Evolutionary conservation across 169 alveolate species (phyloP).

Genomic region (Ichthyophthirius multifiliis): DNA sequence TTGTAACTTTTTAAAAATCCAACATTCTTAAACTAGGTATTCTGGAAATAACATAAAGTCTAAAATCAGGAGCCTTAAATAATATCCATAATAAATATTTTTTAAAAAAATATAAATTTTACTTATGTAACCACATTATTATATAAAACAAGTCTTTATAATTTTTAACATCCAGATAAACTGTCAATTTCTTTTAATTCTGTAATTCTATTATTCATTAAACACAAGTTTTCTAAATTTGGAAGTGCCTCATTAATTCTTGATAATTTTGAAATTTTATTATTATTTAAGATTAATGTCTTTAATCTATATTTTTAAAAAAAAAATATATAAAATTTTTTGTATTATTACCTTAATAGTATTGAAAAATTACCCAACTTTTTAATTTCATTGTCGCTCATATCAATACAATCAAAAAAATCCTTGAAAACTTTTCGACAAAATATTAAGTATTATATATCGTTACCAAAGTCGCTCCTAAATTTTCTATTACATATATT

Average conservation of each 20-base stretch:
- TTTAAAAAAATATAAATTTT: neutral
- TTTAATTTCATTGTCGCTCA: constrained; percentile 68
- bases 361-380: constrained; percentile 46
- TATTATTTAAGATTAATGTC: constrained; percentile 48
- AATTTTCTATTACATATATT: constrained; percentile 58
- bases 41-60: constrained; percentile 65
- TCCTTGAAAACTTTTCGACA: constrained; percentile 31
- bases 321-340: neutral
- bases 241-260: constrained; percentile 42
- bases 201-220: constrained; percentile 66
- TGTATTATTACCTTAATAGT: constrained; percentile 23
- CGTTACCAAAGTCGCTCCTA: constrained; percentile 50
- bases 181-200: constrained; percentile 48
- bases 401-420: constrained; percentile 59
- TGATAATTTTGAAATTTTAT: constrained; percentile 43
- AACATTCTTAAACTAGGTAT: constrained; percentile 68
- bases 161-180: constrained; percentile 12
- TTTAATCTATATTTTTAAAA: constrained; percentile 17
- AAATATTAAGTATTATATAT: neutral
- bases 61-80: constrained; percentile 43
- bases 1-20: constrained; percentile 75
- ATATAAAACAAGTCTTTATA: constrained; percentile 26
- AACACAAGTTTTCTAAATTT: constrained; percentile 45
- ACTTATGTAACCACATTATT: constrained; percentile 30
- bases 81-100: too few species aligned